Conservation (phyloP, 768 basidiomycete species). For the Russula foetens region DNA sequence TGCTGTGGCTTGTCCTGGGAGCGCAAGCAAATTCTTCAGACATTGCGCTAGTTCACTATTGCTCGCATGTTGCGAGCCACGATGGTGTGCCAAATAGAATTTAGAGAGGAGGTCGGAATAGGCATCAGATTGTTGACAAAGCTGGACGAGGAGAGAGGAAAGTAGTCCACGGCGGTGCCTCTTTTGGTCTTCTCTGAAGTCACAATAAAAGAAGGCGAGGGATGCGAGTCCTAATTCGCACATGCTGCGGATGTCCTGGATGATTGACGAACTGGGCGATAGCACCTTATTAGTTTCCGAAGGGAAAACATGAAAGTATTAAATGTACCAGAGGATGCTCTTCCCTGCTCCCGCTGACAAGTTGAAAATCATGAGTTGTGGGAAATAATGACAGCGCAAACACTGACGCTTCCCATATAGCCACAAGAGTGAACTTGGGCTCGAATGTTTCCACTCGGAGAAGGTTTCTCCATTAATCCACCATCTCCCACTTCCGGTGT, state of each 20-base stretch:
- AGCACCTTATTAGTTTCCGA: not conserved
- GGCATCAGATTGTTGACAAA: not conserved
- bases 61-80: not conserved
- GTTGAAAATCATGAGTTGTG: not conserved
- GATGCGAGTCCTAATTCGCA: not conserved
- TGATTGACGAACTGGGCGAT: not conserved
- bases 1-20: not conserved
- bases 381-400: not conserved
- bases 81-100: not conserved
- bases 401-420: conserved; percentile 1
- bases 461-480: not conserved
- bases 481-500: not conserved
- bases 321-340: not conserved
- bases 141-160: not conserved
- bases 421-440: not conserved
- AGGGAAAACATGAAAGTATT: not conserved
- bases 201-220: conserved; percentile 2
- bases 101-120: not conserved
- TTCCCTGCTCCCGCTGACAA: conserved; percentile 3
- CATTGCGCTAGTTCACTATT: not conserved
- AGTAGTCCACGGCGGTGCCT: not conserved
- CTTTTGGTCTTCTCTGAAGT: not conserved
- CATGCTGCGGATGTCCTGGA: not conserved
- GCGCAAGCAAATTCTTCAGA: not conserved
- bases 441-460: not conserved